phyloP scores from a whole-genome alignment of 148 eudicot genomes.

The Dianthus caryophyllus region DNA sequence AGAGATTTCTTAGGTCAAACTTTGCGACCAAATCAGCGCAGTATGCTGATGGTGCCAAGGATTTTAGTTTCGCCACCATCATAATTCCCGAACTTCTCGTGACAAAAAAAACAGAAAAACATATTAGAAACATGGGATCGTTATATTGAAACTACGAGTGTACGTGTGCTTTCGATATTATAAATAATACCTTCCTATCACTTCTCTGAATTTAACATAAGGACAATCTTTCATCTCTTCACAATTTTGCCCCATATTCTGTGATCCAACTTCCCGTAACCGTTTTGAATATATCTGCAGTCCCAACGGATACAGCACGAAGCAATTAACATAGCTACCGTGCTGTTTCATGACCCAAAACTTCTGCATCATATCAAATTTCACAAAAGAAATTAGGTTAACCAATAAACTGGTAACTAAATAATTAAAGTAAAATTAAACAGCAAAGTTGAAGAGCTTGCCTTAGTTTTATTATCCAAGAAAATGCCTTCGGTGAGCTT shows the following conservation, averaged over 20 bases:
- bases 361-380: too few relatives aligned
- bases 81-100: slow-evolving; percentile 12
- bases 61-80: slow-evolving; percentile 36
- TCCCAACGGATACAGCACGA: slow-evolving; percentile 16
- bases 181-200: too few relatives aligned
- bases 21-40: slow-evolving; percentile 42
- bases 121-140: neutral
- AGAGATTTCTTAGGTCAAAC: slow-evolving; percentile 33
- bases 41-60: slow-evolving; percentile 13
- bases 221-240: neutral
- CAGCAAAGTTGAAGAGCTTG: too few relatives aligned
- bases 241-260: too few relatives aligned
- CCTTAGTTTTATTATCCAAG: slow-evolving; percentile 1
- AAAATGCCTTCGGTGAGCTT: neutral
- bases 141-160: too few relatives aligned
- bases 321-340: slow-evolving; percentile 14
- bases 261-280: too few relatives aligned
- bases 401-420: neutral
- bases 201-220: too few relatives aligned
- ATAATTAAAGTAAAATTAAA: neutral
- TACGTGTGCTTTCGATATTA: too few relatives aligned
- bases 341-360: slow-evolving; percentile 8
- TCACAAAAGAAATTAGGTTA: neutral
- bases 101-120: neutral
- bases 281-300: neutral